Evolutionary conservation across 208 protist species (phyloP).

Genomic region (Trypanosoma lewisi): DNA sequence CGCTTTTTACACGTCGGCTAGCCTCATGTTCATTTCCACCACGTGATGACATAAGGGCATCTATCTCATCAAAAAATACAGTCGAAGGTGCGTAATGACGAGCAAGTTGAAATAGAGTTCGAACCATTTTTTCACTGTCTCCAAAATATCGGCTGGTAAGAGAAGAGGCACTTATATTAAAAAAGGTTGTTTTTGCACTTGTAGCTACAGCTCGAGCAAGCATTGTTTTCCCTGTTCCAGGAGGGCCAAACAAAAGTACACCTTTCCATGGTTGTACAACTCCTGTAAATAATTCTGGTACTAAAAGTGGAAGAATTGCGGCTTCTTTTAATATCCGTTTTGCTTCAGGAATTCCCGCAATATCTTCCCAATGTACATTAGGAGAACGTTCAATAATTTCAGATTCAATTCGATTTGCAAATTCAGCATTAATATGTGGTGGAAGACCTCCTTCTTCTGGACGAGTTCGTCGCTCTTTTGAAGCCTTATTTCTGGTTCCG

Average conservation of each 20-base stretch:
- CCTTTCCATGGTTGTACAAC: slow-evolving; percentile 91
- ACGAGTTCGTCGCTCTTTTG: slow-evolving; percentile 3
- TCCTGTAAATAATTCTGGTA: slow-evolving; percentile 76
- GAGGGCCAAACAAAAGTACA: slow-evolving; percentile 98
- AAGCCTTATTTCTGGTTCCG: neutral
- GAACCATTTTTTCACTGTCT: slow-evolving; percentile 92
- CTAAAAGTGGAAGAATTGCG: slow-evolving; percentile 61
- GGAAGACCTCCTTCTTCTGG: slow-evolving; percentile 5
- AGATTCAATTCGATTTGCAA: slow-evolving; percentile 62
- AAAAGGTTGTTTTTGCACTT: slow-evolving; percentile 92
- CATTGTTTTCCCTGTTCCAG: slow-evolving; percentile 99
- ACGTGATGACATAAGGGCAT: slow-evolving; percentile 58
- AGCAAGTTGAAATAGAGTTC: slow-evolving; percentile 89
- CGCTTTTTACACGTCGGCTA: slow-evolving; percentile 92
- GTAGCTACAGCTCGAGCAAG: slow-evolving; percentile 94
- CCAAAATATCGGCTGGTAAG: slow-evolving; percentile 90
- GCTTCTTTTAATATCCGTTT: slow-evolving; percentile 81
- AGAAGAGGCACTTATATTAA: slow-evolving; percentile 89
- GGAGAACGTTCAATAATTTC: slow-evolving; percentile 64
- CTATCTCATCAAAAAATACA: slow-evolving; percentile 95
- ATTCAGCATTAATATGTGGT: slow-evolving; percentile 26
- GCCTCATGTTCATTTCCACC: slow-evolving; percentile 77
- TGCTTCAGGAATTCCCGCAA: slow-evolving; percentile 70
- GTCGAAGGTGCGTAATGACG: slow-evolving; percentile 84
- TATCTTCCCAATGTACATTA: slow-evolving; percentile 63